Percentiles rank a stretch among this genome's conserved stretches.
These are phyloP conservation scores for Trifolium fragiferum DNA, from an alignment of 306 rosid genomes.

Conservation along the genomic window DNA sequence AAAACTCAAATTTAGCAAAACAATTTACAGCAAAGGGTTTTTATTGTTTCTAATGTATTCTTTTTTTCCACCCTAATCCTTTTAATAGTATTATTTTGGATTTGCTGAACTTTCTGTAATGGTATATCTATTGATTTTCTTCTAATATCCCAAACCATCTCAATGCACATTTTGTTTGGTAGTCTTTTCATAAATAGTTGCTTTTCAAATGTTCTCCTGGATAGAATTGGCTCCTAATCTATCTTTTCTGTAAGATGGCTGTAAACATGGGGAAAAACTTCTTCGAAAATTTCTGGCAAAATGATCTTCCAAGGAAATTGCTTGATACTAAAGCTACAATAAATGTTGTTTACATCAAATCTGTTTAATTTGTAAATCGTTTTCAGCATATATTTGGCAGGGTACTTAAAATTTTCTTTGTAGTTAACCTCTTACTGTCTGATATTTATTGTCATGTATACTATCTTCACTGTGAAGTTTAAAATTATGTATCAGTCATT, in stretches of 20 bases:
- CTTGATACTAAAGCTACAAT: not conserved
- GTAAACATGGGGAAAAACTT: not conserved
- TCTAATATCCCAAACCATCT: not conserved
- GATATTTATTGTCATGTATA: not conserved
- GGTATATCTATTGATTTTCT: not conserved
- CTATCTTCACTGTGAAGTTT: conserved; percentile 16
- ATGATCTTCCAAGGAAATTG: conserved; percentile 2
- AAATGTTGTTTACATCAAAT: conserved; percentile 23
- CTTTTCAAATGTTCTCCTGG: conserved; percentile 13
- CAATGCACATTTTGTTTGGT: conserved; percentile 1
- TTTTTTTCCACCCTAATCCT: too few relatives aligned
- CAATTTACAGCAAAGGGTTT: too few relatives aligned
- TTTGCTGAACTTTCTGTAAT: too few relatives aligned
- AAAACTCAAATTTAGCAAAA: too few relatives aligned
- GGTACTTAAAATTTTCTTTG: not conserved
- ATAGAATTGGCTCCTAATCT: conserved; percentile 10
- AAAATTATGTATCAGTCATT: not conserved
- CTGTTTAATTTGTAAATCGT: not conserved
- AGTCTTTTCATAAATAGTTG: conserved; percentile 1
- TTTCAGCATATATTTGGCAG: conserved; percentile 17
- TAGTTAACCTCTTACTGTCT: conserved; percentile 4
- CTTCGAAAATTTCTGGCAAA: not conserved
- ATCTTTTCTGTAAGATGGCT: not conserved
- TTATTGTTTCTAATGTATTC: too few relatives aligned
- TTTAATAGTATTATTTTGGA: too few relatives aligned